Evolutionary conservation across 208 protist species (phyloP).

Genomic region (Trypanosoma conorhini): DNA sequence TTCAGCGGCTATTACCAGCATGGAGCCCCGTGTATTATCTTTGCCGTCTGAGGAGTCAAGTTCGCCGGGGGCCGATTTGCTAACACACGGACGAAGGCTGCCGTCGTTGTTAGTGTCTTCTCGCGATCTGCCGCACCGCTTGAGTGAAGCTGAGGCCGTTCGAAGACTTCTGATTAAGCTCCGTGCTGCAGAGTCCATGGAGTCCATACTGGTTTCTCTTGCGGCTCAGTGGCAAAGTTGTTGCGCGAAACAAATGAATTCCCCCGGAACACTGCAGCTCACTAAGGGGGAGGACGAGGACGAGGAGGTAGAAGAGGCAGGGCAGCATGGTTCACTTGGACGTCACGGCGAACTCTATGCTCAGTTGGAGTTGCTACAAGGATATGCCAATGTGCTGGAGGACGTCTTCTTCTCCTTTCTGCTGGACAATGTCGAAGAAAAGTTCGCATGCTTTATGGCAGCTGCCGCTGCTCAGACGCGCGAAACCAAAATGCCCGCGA

Average conservation of each 20-base stretch:
- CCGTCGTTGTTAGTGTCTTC: background rate
- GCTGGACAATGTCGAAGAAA: background rate
- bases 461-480: background rate
- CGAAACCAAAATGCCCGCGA: background rate
- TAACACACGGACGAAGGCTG: background rate
- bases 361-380: background rate
- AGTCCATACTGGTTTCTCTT: constrained; percentile 3
- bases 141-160: constrained; percentile 12
- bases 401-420: background rate
- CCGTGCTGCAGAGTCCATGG: constrained; percentile 5
- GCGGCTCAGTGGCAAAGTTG: background rate
- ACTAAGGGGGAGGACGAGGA: background rate
- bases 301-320: background rate
- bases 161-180: constrained; percentile 13
- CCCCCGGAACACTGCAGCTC: no score
- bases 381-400: background rate
- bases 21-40: background rate
- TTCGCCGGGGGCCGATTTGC: background rate
- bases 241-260: background rate
- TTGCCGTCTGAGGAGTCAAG: background rate
- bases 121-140: background rate
- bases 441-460: background rate
- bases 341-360: background rate
- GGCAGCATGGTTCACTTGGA: background rate
- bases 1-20: background rate